phyloP scores from a whole-genome alignment of 257 asterid species.

The Solanum clarkiae region DNA sequence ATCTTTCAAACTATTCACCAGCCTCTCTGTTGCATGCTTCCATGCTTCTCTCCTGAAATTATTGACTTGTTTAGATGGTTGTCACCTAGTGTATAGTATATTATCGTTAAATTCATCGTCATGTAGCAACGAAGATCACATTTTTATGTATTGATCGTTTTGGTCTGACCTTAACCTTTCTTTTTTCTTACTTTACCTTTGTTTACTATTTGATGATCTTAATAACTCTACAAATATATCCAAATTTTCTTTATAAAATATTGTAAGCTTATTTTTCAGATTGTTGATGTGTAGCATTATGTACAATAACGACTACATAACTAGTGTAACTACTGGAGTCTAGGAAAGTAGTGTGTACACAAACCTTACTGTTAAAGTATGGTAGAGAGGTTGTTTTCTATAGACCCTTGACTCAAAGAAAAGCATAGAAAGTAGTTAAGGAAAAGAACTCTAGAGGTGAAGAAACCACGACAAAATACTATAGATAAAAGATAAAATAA shows the following conservation, averaged over 20 bases:
- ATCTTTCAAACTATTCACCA: constrained; percentile 56
- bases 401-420: background rate
- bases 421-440: background rate
- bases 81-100: background rate
- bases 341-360: background rate
- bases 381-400: background rate
- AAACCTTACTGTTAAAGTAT: background rate
- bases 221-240: background rate
- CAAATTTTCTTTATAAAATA: background rate
- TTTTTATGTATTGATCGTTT: background rate
- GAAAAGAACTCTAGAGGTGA: background rate
- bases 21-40: constrained; percentile 56
- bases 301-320: background rate
- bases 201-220: background rate
- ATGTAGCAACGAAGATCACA: background rate
- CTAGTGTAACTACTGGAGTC: background rate
- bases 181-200: background rate
- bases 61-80: background rate
- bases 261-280: background rate
- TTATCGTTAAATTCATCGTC: background rate
- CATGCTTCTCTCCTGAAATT: constrained; percentile 58
- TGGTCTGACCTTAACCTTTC: background rate
- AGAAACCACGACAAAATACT: background rate
- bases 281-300: background rate
- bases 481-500: background rate